Evolutionary conservation across 345 rosid genomes (phyloP), one percentile per base, ranked within the genome.

Genomic region (Eucalyptus curtisii): DNA sequence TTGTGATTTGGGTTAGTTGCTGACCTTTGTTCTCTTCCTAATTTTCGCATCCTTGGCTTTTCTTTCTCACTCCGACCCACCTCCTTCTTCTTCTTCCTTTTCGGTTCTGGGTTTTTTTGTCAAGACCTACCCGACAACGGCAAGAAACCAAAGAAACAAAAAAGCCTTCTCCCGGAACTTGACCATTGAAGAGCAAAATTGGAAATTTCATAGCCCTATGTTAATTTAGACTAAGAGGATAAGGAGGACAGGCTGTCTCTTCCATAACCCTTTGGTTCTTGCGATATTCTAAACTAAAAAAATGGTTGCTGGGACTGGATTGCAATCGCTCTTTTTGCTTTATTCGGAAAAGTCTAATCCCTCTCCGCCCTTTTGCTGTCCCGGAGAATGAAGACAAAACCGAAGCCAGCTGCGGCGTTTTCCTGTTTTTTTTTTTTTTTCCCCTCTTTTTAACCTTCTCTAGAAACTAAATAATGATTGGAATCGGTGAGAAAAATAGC

Each of bases 321-420:
- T 5, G 82, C 82, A 37, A 37, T 71, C 6, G 40, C 25, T 5
- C 15, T 3, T 37, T 76, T 37, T 37, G 27, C 82, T 17, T 64
- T 3, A 17, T 44, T 44, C 80, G 16, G 42, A 31, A 68, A 33
- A 68, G 80, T 16, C 42, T 31, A n/a, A 66, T 66, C 76, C 40
- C 40, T 0, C 42, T 31, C 1, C 40, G 5, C 22, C 19, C 79
- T 31, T 50, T 50, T 33, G 24, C 80, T 8, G 12, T 4, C 19
- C 10, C 24, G 13, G 7, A 17, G 81, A 68, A 33, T 15, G 25
- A 68, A 37, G 81, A 33, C 81, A 68, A 33, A 33, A 33, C 44
- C 25, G 81, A 2, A 33, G 81, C 81, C 81, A 16, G 81, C 80
- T 8, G 44, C 40, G 42, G 44, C 44, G 44, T 33, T 33, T 68